Percentiles rank a stretch among this genome's conserved stretches.
phyloP scores from a whole-genome alignment of 1,284 basidiomycete genomes.

The Earliella scabrosa region DNA sequence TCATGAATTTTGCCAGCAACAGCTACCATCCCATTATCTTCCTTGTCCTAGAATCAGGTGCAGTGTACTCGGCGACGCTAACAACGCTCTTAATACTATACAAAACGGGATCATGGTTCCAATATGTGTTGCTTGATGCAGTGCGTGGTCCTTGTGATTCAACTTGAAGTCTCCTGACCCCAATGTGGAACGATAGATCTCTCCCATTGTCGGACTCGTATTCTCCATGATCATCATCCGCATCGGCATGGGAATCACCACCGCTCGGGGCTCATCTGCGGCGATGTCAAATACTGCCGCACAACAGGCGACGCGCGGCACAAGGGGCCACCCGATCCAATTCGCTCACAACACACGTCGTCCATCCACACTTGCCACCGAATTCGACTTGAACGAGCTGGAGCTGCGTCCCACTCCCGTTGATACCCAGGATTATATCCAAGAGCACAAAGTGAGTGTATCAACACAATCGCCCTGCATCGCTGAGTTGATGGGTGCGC shows the following conservation, averaged over 20 bases:
- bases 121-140: constrained; percentile 45
- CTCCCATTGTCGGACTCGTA: constrained; percentile 15
- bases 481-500: no score
- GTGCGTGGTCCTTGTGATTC: constrained; percentile 25
- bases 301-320: neutral
- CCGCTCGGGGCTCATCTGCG: constrained; percentile 2
- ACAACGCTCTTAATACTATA: constrained; percentile 40
- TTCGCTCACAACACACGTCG: neutral
- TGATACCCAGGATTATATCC: neutral
- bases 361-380: neutral
- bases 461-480: no score
- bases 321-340: neutral
- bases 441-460: neutral
- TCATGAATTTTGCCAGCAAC: constrained; percentile 19
- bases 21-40: constrained; percentile 36
- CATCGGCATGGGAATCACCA: constrained; percentile 14
- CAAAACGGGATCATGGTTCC: constrained; percentile 38
- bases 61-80: constrained; percentile 42
- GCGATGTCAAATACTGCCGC: neutral
- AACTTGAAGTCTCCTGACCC: neutral
- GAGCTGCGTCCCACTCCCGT: neutral
- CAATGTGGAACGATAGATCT: constrained; percentile 1
- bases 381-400: neutral
- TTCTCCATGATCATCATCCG: constrained; percentile 20
- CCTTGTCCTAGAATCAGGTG: constrained; percentile 47